Evolutionary conservation across 225 moss, liverwort and hornwort genomes (phyloP), one percentile per base, ranked within the genome.

Genomic region (Bryum argenteum): DNA sequence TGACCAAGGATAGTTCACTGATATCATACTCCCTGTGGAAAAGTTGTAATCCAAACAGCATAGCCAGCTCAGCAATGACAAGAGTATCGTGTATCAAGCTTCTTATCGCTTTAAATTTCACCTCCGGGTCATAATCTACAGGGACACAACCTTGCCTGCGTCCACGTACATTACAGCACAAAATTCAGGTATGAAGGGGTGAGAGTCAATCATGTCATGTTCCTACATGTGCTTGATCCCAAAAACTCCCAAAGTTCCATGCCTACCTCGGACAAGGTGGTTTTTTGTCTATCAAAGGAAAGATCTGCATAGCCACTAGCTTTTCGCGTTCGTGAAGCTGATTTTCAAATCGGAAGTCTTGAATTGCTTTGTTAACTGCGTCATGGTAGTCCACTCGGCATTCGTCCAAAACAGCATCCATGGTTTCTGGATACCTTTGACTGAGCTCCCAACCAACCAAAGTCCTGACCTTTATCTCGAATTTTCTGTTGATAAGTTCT

Each of bases 111-210:
- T 3, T 73, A 21, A 82, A 95, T 22, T 65, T 68, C 54, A 65
- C 28, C 20, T 73, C n/a, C 7, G 78, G 73, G 66, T 82, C 66
- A 61, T 92, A 91, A 0, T 66, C 14, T 59, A 72, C 42, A 13
- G 81, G 90, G 6, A 73, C 79, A 78, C 95, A 95, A 57, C 87
- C 92, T 73, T 91, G 82, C 66, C 95, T 95, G 66, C 66, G 19
- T 59, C 26, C 17, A 56, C 11, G 28, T 6, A 55, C 1, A 33
- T 33, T 2, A 26, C 4, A 44, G 1, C 0, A 19, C 0, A 56
- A 0, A n/a, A 66, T 15, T 22, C 6, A 26, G 45, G 17, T 66
- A 66, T 16, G 51, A 15, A 73, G 8, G 12, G 0, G 0, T 43
- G 0, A 0, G 43, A 33, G 0, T 33, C 0, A 10, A 41, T 45